These are phyloP conservation scores for Hericium rajendrae DNA, from an alignment of 768 basidiomycete species.

Conservation along the genomic window DNA sequence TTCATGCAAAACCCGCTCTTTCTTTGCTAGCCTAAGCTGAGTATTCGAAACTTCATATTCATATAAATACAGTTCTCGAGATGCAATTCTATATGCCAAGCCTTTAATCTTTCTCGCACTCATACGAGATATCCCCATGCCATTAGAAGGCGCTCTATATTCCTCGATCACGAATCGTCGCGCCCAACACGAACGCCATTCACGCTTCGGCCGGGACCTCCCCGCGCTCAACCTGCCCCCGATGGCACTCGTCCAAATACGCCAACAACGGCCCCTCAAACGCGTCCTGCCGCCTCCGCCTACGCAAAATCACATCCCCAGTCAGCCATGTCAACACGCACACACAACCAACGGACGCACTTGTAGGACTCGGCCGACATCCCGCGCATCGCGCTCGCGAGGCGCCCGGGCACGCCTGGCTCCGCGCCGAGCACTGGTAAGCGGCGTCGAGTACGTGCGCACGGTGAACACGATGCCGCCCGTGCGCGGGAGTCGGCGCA, in stretches of 20 bases:
- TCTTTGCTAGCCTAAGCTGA: too few relatives aligned
- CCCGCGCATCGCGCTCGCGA: constrained; percentile 48
- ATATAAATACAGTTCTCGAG: too few relatives aligned
- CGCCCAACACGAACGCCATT: neutral
- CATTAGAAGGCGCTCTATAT: too few relatives aligned
- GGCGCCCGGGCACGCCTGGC: constrained; percentile 43
- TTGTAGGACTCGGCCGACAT: constrained; percentile 48
- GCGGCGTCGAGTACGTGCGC: constrained; percentile 46
- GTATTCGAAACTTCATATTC: too few relatives aligned
- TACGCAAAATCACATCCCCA: constrained; percentile 7
- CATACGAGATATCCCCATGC: too few relatives aligned
- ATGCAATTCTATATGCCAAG: too few relatives aligned
- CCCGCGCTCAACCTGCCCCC: constrained; percentile 20
- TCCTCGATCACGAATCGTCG: neutral
- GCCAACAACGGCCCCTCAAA: constrained; percentile 26
- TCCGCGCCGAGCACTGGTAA: constrained; percentile 41
- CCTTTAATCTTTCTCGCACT: too few relatives aligned
- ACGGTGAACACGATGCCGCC: constrained; percentile 61
- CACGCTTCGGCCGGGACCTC: constrained; percentile 17
- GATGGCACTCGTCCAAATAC: constrained; percentile 28
- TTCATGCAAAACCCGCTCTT: too few relatives aligned
- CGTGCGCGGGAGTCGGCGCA: constrained; percentile 46
- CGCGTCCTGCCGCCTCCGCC: constrained; percentile 25
- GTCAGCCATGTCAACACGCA: neutral
- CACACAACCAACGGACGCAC: constrained; percentile 31